Percentiles rank a stretch among this genome's conserved stretches.
Evolutionary conservation across 1,139 yeast genomes (phyloP).

Genomic region (Hanseniaspora sp.): DNA sequence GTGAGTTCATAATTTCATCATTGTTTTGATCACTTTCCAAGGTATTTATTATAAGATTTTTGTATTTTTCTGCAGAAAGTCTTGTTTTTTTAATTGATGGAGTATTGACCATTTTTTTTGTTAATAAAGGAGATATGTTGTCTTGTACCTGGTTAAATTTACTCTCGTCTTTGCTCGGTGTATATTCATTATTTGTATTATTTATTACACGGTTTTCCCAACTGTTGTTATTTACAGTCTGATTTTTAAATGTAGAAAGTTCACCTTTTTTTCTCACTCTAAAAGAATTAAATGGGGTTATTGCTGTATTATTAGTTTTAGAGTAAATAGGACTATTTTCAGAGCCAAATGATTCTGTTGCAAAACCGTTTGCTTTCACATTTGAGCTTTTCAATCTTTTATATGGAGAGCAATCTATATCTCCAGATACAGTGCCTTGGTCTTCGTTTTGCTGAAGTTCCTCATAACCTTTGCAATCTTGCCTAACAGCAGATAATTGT

Average conservation of each 20-base stretch:
- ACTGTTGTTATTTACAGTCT: not conserved
- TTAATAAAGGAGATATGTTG: not conserved
- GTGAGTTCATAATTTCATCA: conserved; percentile 34
- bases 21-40: conserved; percentile 18
- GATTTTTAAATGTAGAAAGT: conserved; percentile 13
- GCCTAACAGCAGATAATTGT: conserved; percentile 32
- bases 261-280: not conserved
- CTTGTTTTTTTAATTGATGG: conserved; percentile 1
- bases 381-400: not conserved
- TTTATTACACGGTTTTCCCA: not conserved
- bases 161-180: not conserved
- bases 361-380: not conserved
- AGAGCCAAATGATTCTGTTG: not conserved
- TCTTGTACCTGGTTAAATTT: not conserved
- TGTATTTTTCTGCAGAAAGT: conserved; percentile 23
- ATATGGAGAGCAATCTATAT: not conserved
- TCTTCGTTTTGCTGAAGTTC: not conserved
- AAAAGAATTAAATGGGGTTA: conserved; percentile 18
- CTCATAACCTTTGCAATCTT: conserved; percentile 5
- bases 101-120: not conserved
- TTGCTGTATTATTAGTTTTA: conserved; percentile 18
- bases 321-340: not conserved
- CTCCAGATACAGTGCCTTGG: not conserved
- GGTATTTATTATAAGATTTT: conserved; percentile 18
- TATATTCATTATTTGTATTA: not conserved